Percentiles rank a stretch among this genome's conserved stretches.
Evolutionary conservation across 768 basidiomycete species (phyloP).

Genomic region (Panellus pusillus): DNA sequence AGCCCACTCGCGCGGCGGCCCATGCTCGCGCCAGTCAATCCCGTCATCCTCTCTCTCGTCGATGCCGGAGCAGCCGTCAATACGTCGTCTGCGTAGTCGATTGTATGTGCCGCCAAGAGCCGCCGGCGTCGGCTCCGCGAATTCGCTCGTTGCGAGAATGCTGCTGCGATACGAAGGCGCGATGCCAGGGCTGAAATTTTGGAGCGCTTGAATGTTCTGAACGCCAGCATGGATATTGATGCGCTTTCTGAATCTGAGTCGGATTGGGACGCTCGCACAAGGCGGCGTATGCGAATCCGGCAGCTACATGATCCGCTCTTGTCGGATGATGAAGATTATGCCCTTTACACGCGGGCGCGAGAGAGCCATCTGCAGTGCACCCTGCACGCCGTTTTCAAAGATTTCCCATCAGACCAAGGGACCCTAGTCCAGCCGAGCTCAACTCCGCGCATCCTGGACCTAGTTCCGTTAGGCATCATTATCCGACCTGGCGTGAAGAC

Average conservation of each 20-base stretch:
- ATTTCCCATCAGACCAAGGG: not conserved
- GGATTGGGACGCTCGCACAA: slow-evolving; percentile 6
- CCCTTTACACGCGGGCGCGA: not conserved
- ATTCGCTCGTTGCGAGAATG: slow-evolving; percentile 46
- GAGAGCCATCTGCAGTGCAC: not conserved
- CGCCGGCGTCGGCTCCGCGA: slow-evolving; percentile 34
- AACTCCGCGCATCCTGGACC: slow-evolving; percentile 1
- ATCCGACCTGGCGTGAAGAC: not conserved
- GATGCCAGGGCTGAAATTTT: slow-evolving; percentile 38
- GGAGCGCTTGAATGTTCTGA: slow-evolving; percentile 17
- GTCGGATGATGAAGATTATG: slow-evolving; percentile 4
- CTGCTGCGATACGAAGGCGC: slow-evolving; percentile 40
- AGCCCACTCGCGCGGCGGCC: slow-evolving; percentile 15
- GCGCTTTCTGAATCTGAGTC: slow-evolving; percentile 9
- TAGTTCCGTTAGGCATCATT: not conserved
- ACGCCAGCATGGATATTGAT: slow-evolving; percentile 7
- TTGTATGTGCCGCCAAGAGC: slow-evolving; percentile 22
- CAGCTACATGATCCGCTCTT: too few relatives aligned
- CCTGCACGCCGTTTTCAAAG: not conserved
- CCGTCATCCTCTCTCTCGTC: slow-evolving; percentile 10
- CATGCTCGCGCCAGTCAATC: slow-evolving; percentile 22
- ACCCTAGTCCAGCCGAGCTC: not conserved
- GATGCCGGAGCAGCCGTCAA: slow-evolving; percentile 6
- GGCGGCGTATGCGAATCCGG: too few relatives aligned
- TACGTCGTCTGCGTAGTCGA: slow-evolving; percentile 18